Conservation (phyloP, 495 filamentous ascomycete species). For the Aspergillus leporis region DNA sequence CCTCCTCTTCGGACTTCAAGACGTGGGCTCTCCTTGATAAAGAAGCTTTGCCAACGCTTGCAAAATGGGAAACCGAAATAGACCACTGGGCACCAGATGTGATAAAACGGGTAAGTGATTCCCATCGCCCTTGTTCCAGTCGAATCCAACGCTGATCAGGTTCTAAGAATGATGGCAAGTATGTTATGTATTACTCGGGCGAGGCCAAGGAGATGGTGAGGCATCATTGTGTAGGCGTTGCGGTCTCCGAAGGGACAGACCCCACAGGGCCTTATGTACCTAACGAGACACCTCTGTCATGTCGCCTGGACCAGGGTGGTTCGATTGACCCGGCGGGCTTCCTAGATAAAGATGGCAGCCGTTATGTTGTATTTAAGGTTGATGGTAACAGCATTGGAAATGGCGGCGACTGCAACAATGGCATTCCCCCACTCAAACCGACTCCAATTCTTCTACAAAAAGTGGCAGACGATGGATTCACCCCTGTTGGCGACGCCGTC, state of each 20-base stretch:
- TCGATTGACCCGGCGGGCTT: slow-evolving; percentile 60
- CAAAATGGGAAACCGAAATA: slow-evolving; percentile 34
- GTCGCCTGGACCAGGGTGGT: slow-evolving; percentile 51
- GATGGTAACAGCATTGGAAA: slow-evolving; percentile 60
- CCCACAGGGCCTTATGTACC: slow-evolving; percentile 52
- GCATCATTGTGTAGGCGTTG: slow-evolving; percentile 57
- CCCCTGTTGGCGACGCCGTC: slow-evolving; percentile 47
- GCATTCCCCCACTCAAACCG: slow-evolving; percentile 40
- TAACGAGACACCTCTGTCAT: slow-evolving; percentile 46
- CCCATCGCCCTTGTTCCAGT: not conserved
- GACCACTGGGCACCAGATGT: slow-evolving; percentile 42
- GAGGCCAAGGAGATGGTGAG: slow-evolving; percentile 34
- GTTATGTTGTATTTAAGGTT: slow-evolving; percentile 61
- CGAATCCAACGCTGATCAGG: slow-evolving; percentile 2
- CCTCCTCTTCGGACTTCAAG: slow-evolving; percentile 30
- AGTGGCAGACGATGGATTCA: slow-evolving; percentile 51
- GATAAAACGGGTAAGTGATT: slow-evolving; percentile 29
- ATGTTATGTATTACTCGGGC: slow-evolving; percentile 61
- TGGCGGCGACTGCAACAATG: slow-evolving; percentile 60
- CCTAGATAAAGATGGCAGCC: slow-evolving; percentile 46
- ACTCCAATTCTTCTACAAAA: slow-evolving; percentile 63
- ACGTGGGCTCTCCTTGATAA: slow-evolving; percentile 36
- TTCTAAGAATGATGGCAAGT: slow-evolving; percentile 43
- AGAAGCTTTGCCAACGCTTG: slow-evolving; percentile 35
- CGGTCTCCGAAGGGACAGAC: slow-evolving; percentile 36